Conservation (phyloP, 176 grass and related monocot genomes). For the Phoenix dactylifera region DNA sequence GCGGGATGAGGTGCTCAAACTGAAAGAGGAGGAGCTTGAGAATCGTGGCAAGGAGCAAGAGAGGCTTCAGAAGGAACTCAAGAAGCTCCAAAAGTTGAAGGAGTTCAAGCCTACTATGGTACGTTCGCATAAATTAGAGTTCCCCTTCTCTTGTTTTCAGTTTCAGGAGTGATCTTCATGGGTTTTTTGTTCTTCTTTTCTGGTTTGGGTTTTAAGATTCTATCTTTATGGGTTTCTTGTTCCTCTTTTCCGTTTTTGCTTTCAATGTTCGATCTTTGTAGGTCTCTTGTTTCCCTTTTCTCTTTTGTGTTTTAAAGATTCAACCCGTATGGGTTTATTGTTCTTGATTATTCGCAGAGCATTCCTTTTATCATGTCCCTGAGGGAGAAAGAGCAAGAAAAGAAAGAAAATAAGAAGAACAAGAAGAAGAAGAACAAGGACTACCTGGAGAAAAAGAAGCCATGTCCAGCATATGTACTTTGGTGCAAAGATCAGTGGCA, state of each 20-base stretch:
- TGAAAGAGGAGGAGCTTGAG: constrained; percentile 74
- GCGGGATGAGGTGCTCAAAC: constrained; percentile 51
- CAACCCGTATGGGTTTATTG: background rate
- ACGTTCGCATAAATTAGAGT: background rate
- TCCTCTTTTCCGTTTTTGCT: background rate
- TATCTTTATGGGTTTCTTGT: background rate
- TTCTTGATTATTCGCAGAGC: constrained; percentile 32
- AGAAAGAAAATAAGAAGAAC: constrained; percentile 30
- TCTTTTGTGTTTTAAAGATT: background rate
- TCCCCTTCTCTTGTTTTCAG: background rate
- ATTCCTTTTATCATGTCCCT: constrained; percentile 51
- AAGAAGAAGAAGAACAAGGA: constrained; percentile 62
- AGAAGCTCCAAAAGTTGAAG: constrained; percentile 75
- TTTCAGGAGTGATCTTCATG: background rate
- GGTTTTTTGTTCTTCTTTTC: background rate
- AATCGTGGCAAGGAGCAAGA: constrained; percentile 41
- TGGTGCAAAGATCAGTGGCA: constrained; percentile 88
- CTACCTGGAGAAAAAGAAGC: constrained; percentile 46
- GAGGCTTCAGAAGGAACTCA: constrained; percentile 54
- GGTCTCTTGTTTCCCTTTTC: background rate
- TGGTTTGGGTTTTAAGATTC: background rate
- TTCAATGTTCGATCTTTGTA: background rate
- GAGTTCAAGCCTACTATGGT: constrained; percentile 97
- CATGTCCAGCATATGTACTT: constrained; percentile 48
- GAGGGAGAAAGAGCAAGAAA: constrained; percentile 45